phyloP scores from a whole-genome alignment of 495 filamentous ascomycete genomes.

The Oidiodendron maius region DNA sequence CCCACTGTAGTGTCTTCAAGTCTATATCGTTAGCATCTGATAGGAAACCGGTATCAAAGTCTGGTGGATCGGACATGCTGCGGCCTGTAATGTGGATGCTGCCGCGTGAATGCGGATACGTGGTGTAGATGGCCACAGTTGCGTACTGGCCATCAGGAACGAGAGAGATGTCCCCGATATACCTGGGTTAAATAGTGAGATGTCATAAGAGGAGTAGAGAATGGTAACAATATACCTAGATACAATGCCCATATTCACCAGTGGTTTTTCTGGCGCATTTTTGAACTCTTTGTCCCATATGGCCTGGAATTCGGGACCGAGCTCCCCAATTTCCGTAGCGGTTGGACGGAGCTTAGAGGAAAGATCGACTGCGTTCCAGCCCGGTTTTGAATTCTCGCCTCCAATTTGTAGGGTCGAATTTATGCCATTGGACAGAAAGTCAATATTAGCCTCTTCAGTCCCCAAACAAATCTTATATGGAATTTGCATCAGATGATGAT shows the following conservation, averaged over 20 bases:
- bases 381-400: no score
- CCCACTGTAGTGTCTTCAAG: slow-evolving; percentile 26
- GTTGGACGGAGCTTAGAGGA: slow-evolving; percentile 36
- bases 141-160: slow-evolving; percentile 36
- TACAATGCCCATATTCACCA: slow-evolving; percentile 27
- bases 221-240: no score
- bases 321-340: slow-evolving; percentile 30
- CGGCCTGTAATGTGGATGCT: slow-evolving; percentile 46
- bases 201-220: no score
- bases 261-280: slow-evolving; percentile 28
- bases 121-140: slow-evolving; percentile 33
- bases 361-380: no score
- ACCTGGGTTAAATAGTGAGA: no score
- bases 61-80: slow-evolving; percentile 28
- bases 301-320: slow-evolving; percentile 35
- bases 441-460: no score
- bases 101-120: slow-evolving; percentile 51
- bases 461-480: no score
- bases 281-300: slow-evolving; percentile 39
- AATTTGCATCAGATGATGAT: slow-evolving; percentile 84
- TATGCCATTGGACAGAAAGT: no score
- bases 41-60: slow-evolving; percentile 35
- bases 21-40: slow-evolving; percentile 7
- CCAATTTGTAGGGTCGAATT: no score
- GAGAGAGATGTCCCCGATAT: slow-evolving; percentile 35